Percentiles rank a stretch among this genome's conserved stretches.
phyloP scores from a whole-genome alignment of 768 basidiomycete species.

The Boletales sp. region DNA sequence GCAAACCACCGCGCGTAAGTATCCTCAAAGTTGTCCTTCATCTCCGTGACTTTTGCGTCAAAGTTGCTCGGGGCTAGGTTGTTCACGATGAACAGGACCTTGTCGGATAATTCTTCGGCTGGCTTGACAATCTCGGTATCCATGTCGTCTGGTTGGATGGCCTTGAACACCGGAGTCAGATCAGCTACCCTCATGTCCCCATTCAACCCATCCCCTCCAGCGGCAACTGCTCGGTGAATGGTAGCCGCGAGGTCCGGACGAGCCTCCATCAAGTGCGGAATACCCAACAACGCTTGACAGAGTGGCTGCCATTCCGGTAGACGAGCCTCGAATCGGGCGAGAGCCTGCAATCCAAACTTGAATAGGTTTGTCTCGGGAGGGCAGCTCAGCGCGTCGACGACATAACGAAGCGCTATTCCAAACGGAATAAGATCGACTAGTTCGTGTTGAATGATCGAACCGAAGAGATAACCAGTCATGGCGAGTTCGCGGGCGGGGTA shows the following conservation, averaged over 20 bases:
- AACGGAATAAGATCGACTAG: conserved; percentile 93
- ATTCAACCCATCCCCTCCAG: conserved; percentile 41
- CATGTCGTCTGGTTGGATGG: conserved; percentile 70
- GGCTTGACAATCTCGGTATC: conserved; percentile 66
- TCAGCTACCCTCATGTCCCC: conserved; percentile 43
- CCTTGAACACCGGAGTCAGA: conserved; percentile 59
- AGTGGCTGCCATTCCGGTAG: conserved; percentile 90
- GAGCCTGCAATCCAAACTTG: conserved; percentile 91
- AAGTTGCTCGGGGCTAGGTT: conserved; percentile 95
- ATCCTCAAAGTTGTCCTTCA: conserved; percentile 81
- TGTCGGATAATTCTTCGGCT: conserved; percentile 85
- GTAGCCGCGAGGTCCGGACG: conserved; percentile 76
- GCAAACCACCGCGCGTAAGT: conserved; percentile 93
- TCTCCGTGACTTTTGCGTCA: conserved; percentile 80
- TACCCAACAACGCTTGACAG: conserved; percentile 83
- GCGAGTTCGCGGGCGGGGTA: conserved; percentile 91
- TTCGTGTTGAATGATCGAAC: conserved; percentile 90
- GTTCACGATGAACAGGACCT: conserved; percentile 96
- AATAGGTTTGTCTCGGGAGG: conserved; percentile 91
- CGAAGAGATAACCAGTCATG: conserved; percentile 96
- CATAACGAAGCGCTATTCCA: conserved; percentile 94
- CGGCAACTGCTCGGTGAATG: conserved; percentile 68
- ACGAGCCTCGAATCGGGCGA: conserved; percentile 82
- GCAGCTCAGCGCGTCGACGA: conserved; percentile 89
- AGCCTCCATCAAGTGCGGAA: conserved; percentile 81